Evolutionary conservation across 2,329 filamentous ascomycete genomes (phyloP).

Genomic region (Waltergamsia citrina): DNA sequence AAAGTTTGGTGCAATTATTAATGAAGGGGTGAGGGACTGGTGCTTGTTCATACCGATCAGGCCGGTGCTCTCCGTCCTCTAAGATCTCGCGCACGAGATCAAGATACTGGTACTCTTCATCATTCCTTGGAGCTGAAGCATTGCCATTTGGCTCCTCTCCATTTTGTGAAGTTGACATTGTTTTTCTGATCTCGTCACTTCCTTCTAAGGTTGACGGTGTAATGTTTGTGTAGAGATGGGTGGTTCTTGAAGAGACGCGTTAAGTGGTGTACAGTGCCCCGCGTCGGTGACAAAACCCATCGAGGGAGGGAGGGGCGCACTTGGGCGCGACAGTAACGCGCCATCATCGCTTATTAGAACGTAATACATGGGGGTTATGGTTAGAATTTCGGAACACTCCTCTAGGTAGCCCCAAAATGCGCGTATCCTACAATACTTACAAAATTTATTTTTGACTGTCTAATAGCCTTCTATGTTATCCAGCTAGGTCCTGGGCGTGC

Average conservation of each 20-base stretch:
- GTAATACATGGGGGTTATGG: too few relatives aligned
- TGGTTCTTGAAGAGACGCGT: constrained; percentile 1
- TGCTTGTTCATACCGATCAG: constrained; percentile 64
- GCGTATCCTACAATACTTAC: too few relatives aligned
- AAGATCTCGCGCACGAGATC: constrained; percentile 82
- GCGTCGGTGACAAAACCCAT: neutral
- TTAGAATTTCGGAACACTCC: too few relatives aligned
- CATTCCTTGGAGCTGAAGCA: constrained; percentile 20
- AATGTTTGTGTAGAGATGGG: neutral
- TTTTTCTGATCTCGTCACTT: neutral
- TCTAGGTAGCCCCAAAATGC: too few relatives aligned
- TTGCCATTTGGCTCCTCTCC: constrained; percentile 3
- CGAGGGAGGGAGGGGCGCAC: too few relatives aligned
- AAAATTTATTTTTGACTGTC: too few relatives aligned
- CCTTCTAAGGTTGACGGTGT: neutral
- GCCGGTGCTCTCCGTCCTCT: constrained; percentile 72
- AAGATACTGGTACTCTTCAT: constrained; percentile 94
- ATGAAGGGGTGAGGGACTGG: neutral
- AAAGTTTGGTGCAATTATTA: neutral
- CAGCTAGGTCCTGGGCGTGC: too few relatives aligned
- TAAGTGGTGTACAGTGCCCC: constrained; percentile 2
- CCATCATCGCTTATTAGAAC: too few relatives aligned
- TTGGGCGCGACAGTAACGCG: too few relatives aligned
- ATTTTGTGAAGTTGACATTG: constrained; percentile 3
- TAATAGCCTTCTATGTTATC: too few relatives aligned